Conservation (phyloP, 1,139 yeast species). For the Saccharomyces hybrid region DNA sequence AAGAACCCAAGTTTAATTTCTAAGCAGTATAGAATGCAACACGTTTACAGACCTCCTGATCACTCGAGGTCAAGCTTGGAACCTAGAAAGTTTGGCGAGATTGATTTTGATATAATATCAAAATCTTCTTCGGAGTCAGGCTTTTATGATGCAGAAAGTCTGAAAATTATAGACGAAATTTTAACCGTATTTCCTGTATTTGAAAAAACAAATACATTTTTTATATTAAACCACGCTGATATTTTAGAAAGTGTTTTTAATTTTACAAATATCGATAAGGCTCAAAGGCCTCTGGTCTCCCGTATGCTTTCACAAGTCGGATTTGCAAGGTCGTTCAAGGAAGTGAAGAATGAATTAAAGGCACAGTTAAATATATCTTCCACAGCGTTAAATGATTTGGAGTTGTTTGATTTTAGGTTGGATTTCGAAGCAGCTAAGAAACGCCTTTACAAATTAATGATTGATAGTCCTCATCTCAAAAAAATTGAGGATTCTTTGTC, state of each 20-base stretch:
- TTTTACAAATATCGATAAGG: slow-evolving; percentile 68
- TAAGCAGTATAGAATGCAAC: slow-evolving; percentile 67
- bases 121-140: slow-evolving; percentile 41
- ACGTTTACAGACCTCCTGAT: slow-evolving; percentile 66
- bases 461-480: slow-evolving; percentile 60
- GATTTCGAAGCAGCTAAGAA: slow-evolving; percentile 57
- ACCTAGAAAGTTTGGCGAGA: slow-evolving; percentile 72
- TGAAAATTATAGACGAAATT: slow-evolving; percentile 73
- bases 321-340: slow-evolving; percentile 57
- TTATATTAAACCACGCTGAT: slow-evolving; percentile 73
- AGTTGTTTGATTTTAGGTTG: slow-evolving; percentile 65
- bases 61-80: slow-evolving; percentile 50
- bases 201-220: slow-evolving; percentile 43
- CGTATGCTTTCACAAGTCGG: slow-evolving; percentile 71
- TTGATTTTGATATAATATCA: slow-evolving; percentile 76
- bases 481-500: slow-evolving; percentile 56
- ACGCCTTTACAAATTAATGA: slow-evolving; percentile 60
- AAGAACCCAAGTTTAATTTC: slow-evolving; percentile 42
- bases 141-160: slow-evolving; percentile 76
- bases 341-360: slow-evolving; percentile 56
- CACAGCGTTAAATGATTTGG: slow-evolving; percentile 74
- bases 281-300: slow-evolving; percentile 61
- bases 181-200: slow-evolving; percentile 59
- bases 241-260: slow-evolving; percentile 68
- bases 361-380: slow-evolving; percentile 70